phyloP scores from a whole-genome alignment of 176 grass and related monocot genomes.

The Tillandsia leiboldiana region DNA sequence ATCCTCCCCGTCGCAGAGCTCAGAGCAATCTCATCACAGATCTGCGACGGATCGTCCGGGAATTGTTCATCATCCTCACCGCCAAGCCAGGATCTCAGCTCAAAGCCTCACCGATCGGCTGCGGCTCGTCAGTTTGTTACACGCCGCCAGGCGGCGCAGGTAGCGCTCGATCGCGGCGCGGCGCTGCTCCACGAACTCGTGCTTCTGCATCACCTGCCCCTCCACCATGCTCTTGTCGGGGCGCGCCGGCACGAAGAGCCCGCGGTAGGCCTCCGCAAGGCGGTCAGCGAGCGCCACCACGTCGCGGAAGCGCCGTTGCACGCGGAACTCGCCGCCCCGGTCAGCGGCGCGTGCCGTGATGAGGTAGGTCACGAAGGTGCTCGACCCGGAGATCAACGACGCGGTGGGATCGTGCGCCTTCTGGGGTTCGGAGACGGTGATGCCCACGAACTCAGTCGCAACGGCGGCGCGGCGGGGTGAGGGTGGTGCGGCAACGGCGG shows the following conservation, averaged over 20 bases:
- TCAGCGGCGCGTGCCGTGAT: slow-evolving; percentile 38
- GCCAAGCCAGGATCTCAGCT: no score
- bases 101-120: no score
- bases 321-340: slow-evolving; percentile 42
- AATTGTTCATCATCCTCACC: no score
- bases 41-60: no score
- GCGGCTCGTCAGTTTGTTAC: no score
- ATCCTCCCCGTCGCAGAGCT: no score
- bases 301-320: slow-evolving; percentile 75
- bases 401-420: slow-evolving; percentile 50
- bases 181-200: slow-evolving; percentile 88
- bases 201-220: slow-evolving; percentile 81
- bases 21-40: no score
- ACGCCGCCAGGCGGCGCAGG: slow-evolving; percentile 51
- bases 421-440: slow-evolving; percentile 65
- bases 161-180: slow-evolving; percentile 51
- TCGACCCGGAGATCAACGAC: no score
- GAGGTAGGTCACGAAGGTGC: slow-evolving; percentile 71
- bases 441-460: slow-evolving; percentile 31
- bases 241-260: slow-evolving; percentile 55
- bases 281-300: slow-evolving; percentile 68
- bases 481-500: no score
- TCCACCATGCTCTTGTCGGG: slow-evolving; percentile 80
- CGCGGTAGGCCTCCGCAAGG: slow-evolving; percentile 44
- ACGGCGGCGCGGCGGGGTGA: slow-evolving; percentile 11